Evolutionary conservation across 2,329 filamentous ascomycete genomes (phyloP), one percentile per base, ranked within the genome.

Genomic region (Nannizziopsis arthrosporioides): DNA sequence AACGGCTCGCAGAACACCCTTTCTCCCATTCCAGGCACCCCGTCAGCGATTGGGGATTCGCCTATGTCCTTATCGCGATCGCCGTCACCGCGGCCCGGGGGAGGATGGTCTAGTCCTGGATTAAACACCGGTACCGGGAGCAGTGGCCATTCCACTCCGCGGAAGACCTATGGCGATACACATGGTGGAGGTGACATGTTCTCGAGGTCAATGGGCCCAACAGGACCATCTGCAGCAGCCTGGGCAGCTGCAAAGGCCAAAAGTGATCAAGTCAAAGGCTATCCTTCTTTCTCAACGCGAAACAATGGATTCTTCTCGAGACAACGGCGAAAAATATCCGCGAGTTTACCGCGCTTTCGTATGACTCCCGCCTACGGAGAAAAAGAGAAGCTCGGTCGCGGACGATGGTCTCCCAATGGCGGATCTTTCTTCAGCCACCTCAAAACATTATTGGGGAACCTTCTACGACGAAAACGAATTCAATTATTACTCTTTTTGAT

Each of bases 271-370:
- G 76, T 85, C 51, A 79, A 81, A 61, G 79, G 82, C 50, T 87
- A 88, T 62, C 81, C 85, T 7, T 84, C 83, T 35, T 92, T 87
- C 67, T 81, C 81, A 53, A 88, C 82, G 8, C 80, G 84, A 58
- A 87, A 87, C 61, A 81, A 85, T 59, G 85, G 88, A 49, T 94
- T 94, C 73, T 90, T 95, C 66, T 81, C 80, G 50, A 80, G 85
- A 54, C 85, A 93, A 64, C 85, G 86, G 69, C 82, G 85, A 55
- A 82, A 77, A 55, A 75, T 95, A 58, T 92, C 85, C 3, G 82
- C 79, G 57, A 86, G 81, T 54, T 69, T 95, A 51, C 87, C 89
- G 6, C 76, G 77, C 18, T 90, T 92, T 63, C 75, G 78, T 54
- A 67, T 73, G 42, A 57, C 55, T 50, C 56, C 56, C 61, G 63